These are phyloP conservation scores for Coprinopsis strossmayeri DNA, from an alignment of 768 basidiomycete genomes.

Conservation along the genomic window DNA sequence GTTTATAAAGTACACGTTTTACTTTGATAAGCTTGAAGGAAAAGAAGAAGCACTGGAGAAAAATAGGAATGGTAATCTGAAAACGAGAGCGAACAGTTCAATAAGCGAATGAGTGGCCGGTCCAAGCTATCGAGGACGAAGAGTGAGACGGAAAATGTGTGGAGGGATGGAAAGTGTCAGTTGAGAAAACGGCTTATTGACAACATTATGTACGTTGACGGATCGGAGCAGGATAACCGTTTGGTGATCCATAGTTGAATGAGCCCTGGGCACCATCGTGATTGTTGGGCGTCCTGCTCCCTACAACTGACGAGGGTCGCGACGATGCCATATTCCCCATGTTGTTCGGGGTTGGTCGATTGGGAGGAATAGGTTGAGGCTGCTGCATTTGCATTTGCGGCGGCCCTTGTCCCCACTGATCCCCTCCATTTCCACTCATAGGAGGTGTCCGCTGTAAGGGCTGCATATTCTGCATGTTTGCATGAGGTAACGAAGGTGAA, in stretches of 20 bases:
- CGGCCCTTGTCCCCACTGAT: neutral
- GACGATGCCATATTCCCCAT: neutral
- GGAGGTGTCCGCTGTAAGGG: slow-evolving; percentile 5
- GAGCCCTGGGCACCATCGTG: neutral
- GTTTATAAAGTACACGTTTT: slow-evolving; percentile 7
- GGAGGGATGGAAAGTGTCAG: neutral
- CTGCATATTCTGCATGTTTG: slow-evolving; percentile 4
- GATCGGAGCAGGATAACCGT: slow-evolving; percentile 1
- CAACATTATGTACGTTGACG: slow-evolving; percentile 1
- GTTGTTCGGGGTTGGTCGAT: neutral
- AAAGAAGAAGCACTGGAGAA: slow-evolving; percentile 17
- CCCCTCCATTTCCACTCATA: slow-evolving; percentile 1
- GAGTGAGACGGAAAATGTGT: neutral
- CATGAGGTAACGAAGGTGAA: neutral
- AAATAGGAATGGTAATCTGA: neutral
- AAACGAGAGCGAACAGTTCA: neutral
- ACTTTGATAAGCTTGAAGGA: slow-evolving; percentile 12
- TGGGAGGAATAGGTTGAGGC: neutral
- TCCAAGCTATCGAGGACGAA: neutral
- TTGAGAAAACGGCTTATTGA: neutral
- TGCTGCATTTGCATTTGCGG: neutral
- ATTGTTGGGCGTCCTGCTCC: neutral
- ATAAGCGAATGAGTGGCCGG: neutral
- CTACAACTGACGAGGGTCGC: slow-evolving; percentile 5
- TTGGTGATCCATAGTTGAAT: slow-evolving; percentile 2